Evolutionary conservation across 805 yeast genomes (phyloP).

Genomic region (Blastobotrys chiropterorum): DNA sequence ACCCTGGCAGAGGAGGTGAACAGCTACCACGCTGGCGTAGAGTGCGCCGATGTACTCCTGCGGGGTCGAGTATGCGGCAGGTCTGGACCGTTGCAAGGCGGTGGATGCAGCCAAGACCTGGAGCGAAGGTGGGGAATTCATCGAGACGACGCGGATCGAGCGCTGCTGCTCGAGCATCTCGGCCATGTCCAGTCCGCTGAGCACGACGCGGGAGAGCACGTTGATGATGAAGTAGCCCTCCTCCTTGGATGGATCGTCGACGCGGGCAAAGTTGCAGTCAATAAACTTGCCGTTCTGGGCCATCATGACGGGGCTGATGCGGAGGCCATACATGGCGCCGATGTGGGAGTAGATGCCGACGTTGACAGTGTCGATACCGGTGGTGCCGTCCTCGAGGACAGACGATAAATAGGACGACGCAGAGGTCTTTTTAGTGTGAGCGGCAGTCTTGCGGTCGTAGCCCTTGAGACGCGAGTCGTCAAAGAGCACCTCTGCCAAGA

Average conservation of each 20-base stretch:
- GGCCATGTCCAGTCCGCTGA: slow-evolving; percentile 1
- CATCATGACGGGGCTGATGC: slow-evolving; percentile 5
- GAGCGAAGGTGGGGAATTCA: neutral
- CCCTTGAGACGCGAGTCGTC: neutral
- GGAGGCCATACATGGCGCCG: slow-evolving; percentile 2
- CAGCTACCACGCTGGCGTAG: neutral
- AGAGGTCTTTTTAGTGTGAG: neutral
- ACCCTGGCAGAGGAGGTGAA: neutral
- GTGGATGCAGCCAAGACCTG: neutral
- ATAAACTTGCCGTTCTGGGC: slow-evolving; percentile 2
- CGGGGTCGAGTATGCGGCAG: neutral
- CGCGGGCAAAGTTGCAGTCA: slow-evolving; percentile 8
- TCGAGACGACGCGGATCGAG: neutral
- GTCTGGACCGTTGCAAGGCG: neutral
- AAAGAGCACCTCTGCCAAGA: neutral
- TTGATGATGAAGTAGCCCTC: slow-evolving; percentile 8
- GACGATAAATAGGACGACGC: neutral
- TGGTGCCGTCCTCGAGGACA: neutral
- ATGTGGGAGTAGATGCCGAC: slow-evolving; percentile 3
- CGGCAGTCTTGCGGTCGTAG: neutral
- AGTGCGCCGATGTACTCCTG: neutral
- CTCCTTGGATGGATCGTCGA: slow-evolving; percentile 1
- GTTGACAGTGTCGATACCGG: slow-evolving; percentile 5
- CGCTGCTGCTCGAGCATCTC: slow-evolving; percentile 6
- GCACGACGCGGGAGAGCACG: slow-evolving; percentile 1